Conservation (phyloP, 306 rosid species). For the Amphicarpaea edgeworthii region DNA sequence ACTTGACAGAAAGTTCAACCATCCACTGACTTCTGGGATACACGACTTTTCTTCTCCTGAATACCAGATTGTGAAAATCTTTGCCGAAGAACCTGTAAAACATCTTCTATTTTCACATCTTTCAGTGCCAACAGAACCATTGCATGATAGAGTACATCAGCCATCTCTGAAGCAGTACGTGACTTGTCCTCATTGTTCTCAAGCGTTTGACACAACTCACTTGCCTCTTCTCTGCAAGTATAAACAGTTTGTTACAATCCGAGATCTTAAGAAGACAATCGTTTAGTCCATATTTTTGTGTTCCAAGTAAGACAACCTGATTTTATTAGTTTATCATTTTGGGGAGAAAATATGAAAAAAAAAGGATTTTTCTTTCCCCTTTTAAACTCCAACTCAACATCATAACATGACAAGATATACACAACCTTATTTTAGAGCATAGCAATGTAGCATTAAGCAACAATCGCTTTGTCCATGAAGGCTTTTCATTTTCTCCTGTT, state of each 20-base stretch:
- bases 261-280: neutral
- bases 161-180: conserved; percentile 84
- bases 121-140: conserved; percentile 73
- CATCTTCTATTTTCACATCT: conserved; percentile 86
- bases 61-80: conserved; percentile 89
- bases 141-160: conserved; percentile 81
- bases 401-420: conserved; percentile 7
- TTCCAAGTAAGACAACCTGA: no score
- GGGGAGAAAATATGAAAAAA: no score
- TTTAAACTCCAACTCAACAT: neutral
- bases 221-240: conserved; percentile 77
- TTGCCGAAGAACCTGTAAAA: conserved; percentile 69
- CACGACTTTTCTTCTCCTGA: conserved; percentile 75
- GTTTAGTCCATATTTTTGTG: neutral
- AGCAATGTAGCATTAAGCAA: conserved; percentile 67
- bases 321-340: no score
- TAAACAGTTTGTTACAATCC: conserved; percentile 32
- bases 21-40: conserved; percentile 30
- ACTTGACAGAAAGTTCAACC: conserved; percentile 26
- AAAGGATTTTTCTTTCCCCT: no score
- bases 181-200: conserved; percentile 74
- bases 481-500: conserved; percentile 56
- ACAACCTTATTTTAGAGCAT: conserved; percentile 86
- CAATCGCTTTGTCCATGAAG: conserved; percentile 84
- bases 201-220: conserved; percentile 77